phyloP scores from a whole-genome alignment of 257 asterid species.

The Solanum ahanhuiri region DNA sequence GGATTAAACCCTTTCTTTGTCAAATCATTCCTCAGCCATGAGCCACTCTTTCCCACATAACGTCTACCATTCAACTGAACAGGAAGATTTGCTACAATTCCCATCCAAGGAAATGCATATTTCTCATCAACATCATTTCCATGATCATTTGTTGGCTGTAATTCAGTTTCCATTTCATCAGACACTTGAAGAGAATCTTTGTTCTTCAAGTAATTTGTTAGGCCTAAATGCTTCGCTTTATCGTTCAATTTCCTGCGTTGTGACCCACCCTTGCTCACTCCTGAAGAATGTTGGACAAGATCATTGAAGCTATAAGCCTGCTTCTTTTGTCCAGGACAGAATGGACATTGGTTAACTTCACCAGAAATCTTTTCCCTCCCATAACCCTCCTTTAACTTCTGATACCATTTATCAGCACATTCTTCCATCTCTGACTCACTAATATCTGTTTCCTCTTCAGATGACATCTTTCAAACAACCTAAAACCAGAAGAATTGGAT shows the following conservation, averaged over 20 bases:
- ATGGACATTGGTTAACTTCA: constrained; percentile 37
- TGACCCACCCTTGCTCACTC: constrained; percentile 30
- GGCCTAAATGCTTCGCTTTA: constrained; percentile 18
- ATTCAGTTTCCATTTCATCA: not conserved
- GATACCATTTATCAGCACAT: constrained; percentile 35
- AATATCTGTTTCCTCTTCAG: constrained; percentile 55
- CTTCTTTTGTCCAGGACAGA: constrained; percentile 57
- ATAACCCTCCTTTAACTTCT: constrained; percentile 22
- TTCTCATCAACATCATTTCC: constrained; percentile 23
- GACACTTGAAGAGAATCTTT: not conserved
- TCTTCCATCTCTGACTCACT: constrained; percentile 58
- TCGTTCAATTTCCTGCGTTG: constrained; percentile 28
- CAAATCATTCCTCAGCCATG: constrained; percentile 23
- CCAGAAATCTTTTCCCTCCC: constrained; percentile 21
- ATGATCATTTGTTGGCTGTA: constrained; percentile 7
- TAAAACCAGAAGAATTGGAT: not conserved
- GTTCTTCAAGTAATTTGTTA: not conserved
- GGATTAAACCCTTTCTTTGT: constrained; percentile 30
- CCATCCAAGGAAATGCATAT: constrained; percentile 51
- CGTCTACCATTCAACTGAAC: constrained; percentile 15
- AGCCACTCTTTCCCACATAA: constrained; percentile 32
- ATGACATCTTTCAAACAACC: constrained; percentile 22
- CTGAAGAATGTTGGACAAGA: constrained; percentile 44
- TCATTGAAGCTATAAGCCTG: constrained; percentile 30
- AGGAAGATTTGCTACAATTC: constrained; percentile 36